Evolutionary conservation across 108 stramenopile species (phyloP), one percentile per base, ranked within the genome.

Genomic region (Bacterosira constricta): DNA sequence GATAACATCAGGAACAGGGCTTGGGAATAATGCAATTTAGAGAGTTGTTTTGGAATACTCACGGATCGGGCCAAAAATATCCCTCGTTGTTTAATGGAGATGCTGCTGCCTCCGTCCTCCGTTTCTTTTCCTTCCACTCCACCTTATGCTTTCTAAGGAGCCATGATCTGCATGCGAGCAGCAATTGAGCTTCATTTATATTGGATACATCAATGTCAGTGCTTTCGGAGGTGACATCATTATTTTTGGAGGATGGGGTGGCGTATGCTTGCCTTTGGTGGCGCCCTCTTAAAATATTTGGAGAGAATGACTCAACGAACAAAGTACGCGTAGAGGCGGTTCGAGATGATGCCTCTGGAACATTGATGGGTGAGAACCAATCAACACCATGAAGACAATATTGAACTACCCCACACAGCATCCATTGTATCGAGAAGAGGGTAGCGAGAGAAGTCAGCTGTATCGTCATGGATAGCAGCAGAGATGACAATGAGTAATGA

Each of bases 151-250:
- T 83, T 6, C 85, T 75, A 29, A 81, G 77, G 52, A 94, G 59
- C 47, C 83, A 91, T 0, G 89, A 74, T 26, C 84, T 69, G 65
- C 90, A 91, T 0, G 93, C 93, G 3, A 94, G 84, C 30, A 94
- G 63, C 2, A 85, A 77, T 76, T 91, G 62, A 0, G 63, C 58
- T 46, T 81, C 75, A 34, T 63, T 70, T 0, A 76, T 20, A 36
- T 55, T 56, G 50, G 60, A 31, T 11, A 57, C 13, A 68, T 59
- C 36, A 20, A 59, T 30, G 6, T 55, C 39, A 20, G 37, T 39
- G 17, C 34, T 18, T 11, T 67, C n/a, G 52, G 18, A 37, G 8
- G n/a, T 42, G 29, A 17, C 11, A 42, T n/a, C n/a, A n/a, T 38
- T 53, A 18, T 69, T 52, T 23, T 41, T 27, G 47, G 36, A 25